phyloP scores from a whole-genome alignment of 2,329 filamentous ascomycete species.

The Colletotrichum sp. region DNA sequence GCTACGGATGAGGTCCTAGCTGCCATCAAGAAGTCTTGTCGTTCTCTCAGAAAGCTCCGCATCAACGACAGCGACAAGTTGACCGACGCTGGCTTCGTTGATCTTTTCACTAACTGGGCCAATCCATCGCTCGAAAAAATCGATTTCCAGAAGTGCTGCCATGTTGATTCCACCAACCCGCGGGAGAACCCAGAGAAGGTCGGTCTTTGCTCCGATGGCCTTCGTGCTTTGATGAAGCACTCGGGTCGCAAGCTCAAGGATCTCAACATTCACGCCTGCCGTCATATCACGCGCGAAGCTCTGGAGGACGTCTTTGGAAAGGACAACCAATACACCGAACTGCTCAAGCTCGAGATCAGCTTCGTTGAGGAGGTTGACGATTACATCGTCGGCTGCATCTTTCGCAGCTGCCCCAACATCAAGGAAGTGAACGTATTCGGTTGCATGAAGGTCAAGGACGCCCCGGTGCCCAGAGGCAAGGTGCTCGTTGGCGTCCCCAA shows the following conservation, averaged over 20 bases:
- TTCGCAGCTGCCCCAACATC: slow-evolving; percentile 66
- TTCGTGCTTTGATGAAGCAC: slow-evolving; percentile 83
- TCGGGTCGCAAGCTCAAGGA: slow-evolving; percentile 70
- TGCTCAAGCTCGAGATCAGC: slow-evolving; percentile 77
- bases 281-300: slow-evolving; percentile 75
- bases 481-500: slow-evolving; percentile 65
- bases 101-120: slow-evolving; percentile 77
- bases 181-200: slow-evolving; percentile 68
- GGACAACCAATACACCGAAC: slow-evolving; percentile 66
- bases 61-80: slow-evolving; percentile 78
- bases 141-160: slow-evolving; percentile 79
- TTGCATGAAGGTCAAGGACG: slow-evolving; percentile 64
- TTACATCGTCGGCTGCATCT: slow-evolving; percentile 66
- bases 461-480: slow-evolving; percentile 58
- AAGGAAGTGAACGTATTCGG: slow-evolving; percentile 67
- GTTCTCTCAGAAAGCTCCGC: slow-evolving; percentile 74
- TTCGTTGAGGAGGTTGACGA: slow-evolving; percentile 76
- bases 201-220: slow-evolving; percentile 78
- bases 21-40: slow-evolving; percentile 74
- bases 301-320: slow-evolving; percentile 76
- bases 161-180: slow-evolving; percentile 74
- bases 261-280: slow-evolving; percentile 83
- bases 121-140: slow-evolving; percentile 74
- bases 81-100: slow-evolving; percentile 75
- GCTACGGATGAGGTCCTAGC: slow-evolving; percentile 74